Percentiles rank a stretch among this genome's conserved stretches.
Conservation (phyloP, 768 basidiomycete species). For the Fomitopsis pulvina region DNA sequence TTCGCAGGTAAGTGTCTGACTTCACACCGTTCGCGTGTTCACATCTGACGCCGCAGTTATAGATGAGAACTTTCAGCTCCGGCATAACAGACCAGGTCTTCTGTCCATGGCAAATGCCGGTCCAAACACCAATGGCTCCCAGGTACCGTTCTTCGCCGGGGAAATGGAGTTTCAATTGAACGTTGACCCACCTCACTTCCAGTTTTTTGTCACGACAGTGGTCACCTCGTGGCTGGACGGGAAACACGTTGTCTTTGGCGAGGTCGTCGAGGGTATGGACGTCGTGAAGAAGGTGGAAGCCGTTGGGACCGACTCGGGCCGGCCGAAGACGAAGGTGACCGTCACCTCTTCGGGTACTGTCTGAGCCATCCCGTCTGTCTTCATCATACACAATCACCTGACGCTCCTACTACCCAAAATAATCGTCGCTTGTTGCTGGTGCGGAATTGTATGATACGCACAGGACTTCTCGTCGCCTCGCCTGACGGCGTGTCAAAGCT, state of each 20-base stretch:
- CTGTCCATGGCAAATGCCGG: conserved; percentile 91
- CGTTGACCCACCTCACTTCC: not conserved
- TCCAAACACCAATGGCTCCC: conserved; percentile 73
- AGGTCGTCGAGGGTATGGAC: conserved; percentile 57
- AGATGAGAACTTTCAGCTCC: conserved; percentile 69
- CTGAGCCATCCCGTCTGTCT: conserved; percentile 2
- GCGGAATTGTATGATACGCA: no score
- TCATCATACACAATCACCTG: not conserved
- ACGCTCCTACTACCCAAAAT: not conserved
- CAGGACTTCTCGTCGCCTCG: no score
- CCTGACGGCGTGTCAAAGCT: no score
- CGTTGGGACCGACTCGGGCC: conserved; percentile 22
- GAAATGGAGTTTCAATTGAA: not conserved
- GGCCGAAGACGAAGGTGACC: conserved; percentile 17
- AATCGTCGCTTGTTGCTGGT: no score
- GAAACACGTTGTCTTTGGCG: conserved; percentile 68
- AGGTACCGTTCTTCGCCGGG: conserved; percentile 30
- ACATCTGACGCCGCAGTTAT: not conserved
- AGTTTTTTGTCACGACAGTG: conserved; percentile 78
- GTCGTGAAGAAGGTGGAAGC: conserved; percentile 56
- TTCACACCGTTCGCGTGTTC: not conserved
- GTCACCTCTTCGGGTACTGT: conserved; percentile 18
- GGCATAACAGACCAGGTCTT: conserved; percentile 57
- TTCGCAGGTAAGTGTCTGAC: conserved; percentile 50
- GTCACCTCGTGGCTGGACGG: conserved; percentile 66